Evolutionary conservation across 75 land plant species (phyloP).

Genomic region (Pinus taeda): DNA sequence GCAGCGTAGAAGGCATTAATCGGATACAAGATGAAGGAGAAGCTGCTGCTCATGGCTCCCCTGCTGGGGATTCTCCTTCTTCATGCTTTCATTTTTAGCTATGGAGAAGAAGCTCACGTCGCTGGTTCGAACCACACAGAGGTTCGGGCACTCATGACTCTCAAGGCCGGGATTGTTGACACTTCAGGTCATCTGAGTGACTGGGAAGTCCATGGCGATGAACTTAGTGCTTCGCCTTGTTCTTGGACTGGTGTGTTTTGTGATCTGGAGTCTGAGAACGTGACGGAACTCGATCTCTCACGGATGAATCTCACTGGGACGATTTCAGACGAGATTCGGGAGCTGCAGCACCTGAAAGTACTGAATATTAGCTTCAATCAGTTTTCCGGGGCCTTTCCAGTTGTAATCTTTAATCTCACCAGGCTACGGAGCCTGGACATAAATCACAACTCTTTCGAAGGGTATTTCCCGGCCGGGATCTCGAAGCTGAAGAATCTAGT

Average conservation of each 20-base stretch:
- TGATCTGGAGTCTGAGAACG: neutral
- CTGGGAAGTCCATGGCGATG: constrained; percentile 20
- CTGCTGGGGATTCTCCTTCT: neutral
- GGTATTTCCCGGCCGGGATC: constrained; percentile 14
- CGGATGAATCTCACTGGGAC: constrained; percentile 17
- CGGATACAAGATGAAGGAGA: too few species aligned
- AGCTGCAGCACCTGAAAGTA: constrained; percentile 3
- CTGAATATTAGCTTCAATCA: constrained; percentile 22
- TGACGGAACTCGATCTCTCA: constrained; percentile 14
- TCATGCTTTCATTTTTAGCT: neutral
- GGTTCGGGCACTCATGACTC: constrained; percentile 32
- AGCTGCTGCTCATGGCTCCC: neutral
- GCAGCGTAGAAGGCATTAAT: neutral
- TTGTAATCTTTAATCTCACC: constrained; percentile 5
- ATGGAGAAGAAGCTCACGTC: neutral
- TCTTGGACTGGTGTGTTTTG: constrained; percentile 17
- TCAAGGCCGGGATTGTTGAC: constrained; percentile 45
- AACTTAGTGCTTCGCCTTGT: constrained; percentile 10
- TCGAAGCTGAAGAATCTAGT: constrained; percentile 12
- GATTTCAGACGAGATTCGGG: constrained; percentile 14
- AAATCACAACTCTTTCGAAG: constrained; percentile 16
- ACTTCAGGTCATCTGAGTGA: constrained; percentile 27
- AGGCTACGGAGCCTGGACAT: constrained; percentile 17
- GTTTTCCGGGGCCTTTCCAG: constrained; percentile 15
- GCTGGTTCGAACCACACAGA: neutral